Base-by-base conservation (phyloP, 139 green algal genomes). In the Zygnema circumcarinatum region DNA sequence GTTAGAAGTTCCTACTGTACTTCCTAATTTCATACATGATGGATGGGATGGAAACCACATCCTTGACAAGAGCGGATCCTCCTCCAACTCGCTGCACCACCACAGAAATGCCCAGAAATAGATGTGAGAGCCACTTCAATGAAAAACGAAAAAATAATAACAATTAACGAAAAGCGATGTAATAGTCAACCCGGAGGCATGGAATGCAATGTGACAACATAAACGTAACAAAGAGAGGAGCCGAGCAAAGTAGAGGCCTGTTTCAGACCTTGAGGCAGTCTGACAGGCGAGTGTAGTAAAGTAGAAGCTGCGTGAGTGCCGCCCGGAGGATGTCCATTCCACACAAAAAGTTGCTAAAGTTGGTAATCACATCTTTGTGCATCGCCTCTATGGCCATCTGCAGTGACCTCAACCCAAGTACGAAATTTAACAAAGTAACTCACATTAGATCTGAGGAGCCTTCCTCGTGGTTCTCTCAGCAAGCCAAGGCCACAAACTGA, bases 201-300 rank as follows among this genome's bases (percentile, higher is more conserved):
- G n/a, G n/a, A n/a, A n/a, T n/a, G n/a, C n/a, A n/a, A n/a, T n/a
- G n/a, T n/a, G n/a, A n/a, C n/a, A n/a, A n/a, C n/a, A n/a, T n/a
- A n/a, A n/a, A n/a, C n/a, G n/a, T n/a, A n/a, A n/a, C n/a, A n/a
- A n/a, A n/a, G n/a, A n/a, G n/a, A n/a, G n/a, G n/a, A n/a, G n/a
- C n/a, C n/a, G n/a, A n/a, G n/a, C n/a, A n/a, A n/a, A n/a, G n/a
- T n/a, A n/a, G n/a, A n/a, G 47, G 7, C 47, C 47, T 62, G 47
- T 41, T 41, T 7, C 38, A n/a, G n/a, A 89, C 81, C 87, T 92
- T 92, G 40, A 88, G n/a, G 41, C 56, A 73, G 78, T 99, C 96
- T 85, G 98, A 89, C 79, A 98, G 91, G 67, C 96, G 93, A 0
- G 95, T 98, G 91, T 98, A 99, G 91, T 97, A 96, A 67, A 98